These are phyloP conservation scores for Bacterosira constricta DNA, from an alignment of 108 stramenopile species.

Conservation along the genomic window DNA sequence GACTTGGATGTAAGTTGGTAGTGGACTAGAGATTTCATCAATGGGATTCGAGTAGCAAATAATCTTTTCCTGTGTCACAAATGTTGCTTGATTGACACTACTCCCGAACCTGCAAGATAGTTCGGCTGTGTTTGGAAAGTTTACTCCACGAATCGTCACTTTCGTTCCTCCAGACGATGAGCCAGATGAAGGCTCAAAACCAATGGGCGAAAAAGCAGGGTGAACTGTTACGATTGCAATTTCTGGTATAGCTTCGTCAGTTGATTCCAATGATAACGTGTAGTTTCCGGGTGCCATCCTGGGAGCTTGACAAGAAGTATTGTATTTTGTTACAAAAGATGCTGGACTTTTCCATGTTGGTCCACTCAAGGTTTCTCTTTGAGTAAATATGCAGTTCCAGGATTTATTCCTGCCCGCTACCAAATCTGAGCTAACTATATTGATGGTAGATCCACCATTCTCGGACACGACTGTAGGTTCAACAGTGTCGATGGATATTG, in stretches of 20 bases:
- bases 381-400: neutral
- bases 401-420: too few relatives aligned
- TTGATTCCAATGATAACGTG: neutral
- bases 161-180: neutral
- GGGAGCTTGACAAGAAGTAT: neutral
- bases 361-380: neutral
- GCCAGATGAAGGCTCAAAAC: constrained; percentile 3
- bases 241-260: neutral
- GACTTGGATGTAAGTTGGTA: neutral
- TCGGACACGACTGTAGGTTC: constrained; percentile 4
- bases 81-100: neutral
- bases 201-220: neutral
- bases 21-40: neutral
- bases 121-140: constrained; percentile 5
- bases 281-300: neutral
- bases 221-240: neutral
- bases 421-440: neutral
- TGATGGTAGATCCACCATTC: neutral
- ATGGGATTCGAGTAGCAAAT: neutral
- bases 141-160: neutral
- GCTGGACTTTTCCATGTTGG: neutral
- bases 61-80: neutral
- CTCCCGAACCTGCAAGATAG: constrained; percentile 1
- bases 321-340: neutral
- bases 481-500: neutral